Percentiles rank a stretch among this genome's conserved stretches.
These are phyloP conservation scores for Blastobotrys parvus DNA, from an alignment of 805 yeast species.

Conservation along the genomic window DNA sequence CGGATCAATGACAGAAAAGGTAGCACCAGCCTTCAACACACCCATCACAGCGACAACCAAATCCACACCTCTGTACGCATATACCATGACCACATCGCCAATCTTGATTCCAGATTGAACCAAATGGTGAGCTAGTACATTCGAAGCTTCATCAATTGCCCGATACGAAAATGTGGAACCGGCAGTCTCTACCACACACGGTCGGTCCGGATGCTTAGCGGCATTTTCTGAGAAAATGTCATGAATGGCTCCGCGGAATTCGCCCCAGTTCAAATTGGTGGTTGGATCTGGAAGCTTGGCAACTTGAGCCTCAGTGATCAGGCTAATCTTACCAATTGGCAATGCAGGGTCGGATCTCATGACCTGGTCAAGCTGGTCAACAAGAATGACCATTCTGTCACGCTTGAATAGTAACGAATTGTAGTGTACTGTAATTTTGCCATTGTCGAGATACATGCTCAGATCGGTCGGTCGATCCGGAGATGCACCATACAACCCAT, in stretches of 20 bases:
- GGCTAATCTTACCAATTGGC: constrained; percentile 44
- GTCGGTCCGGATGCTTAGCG: constrained; percentile 69
- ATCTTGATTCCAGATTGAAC: constrained; percentile 69
- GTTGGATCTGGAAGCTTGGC: constrained; percentile 79
- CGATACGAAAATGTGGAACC: constrained; percentile 66
- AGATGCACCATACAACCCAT: constrained; percentile 8
- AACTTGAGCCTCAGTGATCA: constrained; percentile 61
- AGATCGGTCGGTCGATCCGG: constrained; percentile 41
- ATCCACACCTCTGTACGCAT: constrained; percentile 96
- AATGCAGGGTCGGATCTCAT: constrained; percentile 30
- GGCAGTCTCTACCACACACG: constrained; percentile 89
- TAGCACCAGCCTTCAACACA: constrained; percentile 96
- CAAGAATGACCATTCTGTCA: constrained; percentile 59
- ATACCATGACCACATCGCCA: constrained; percentile 96
- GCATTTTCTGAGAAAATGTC: constrained; percentile 91
- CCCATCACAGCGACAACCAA: constrained; percentile 96
- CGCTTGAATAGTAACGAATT: constrained; percentile 67
- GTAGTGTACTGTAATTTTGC: constrained; percentile 44
- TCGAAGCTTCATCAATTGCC: constrained; percentile 89
- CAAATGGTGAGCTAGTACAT: constrained; percentile 84
- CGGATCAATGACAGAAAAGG: constrained; percentile 97
- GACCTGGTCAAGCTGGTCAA: constrained; percentile 64
- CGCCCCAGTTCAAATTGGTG: constrained; percentile 77
- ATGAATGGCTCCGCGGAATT: constrained; percentile 91
- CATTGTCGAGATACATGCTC: constrained; percentile 33